Conservation (phyloP, 2,329 filamentous ascomycete genomes). For the Exophiala bonariae region DNA sequence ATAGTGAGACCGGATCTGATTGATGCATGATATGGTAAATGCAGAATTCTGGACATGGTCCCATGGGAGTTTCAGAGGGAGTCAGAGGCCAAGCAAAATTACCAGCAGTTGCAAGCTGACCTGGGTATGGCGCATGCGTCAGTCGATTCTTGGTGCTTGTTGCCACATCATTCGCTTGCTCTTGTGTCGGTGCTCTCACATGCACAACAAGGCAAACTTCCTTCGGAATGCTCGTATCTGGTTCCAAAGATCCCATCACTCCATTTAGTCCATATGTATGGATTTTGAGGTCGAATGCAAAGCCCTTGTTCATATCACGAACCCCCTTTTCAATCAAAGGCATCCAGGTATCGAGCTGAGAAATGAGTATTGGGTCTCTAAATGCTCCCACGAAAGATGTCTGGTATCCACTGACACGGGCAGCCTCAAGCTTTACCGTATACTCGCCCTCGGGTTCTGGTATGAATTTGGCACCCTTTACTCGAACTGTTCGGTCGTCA, state of each 20-base stretch:
- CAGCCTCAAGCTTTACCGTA: conserved; percentile 53
- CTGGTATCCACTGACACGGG: conserved; percentile 43
- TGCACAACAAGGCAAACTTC: conserved; percentile 50
- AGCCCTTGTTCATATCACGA: conserved; percentile 26
- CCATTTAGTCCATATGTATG: conserved; percentile 51
- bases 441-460: conserved; percentile 36
- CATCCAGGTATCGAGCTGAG: conserved; percentile 41
- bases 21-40: conserved; percentile 54
- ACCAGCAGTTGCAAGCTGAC: conserved; percentile 54
- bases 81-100: conserved; percentile 46
- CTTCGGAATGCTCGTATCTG: conserved; percentile 26
- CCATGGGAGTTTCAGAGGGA: conserved; percentile 38
- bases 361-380: conserved; percentile 48
- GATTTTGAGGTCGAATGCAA: conserved; percentile 37
- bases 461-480: conserved; percentile 41
- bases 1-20: conserved; percentile 20
- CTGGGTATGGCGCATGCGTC: conserved; percentile 50
- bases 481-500: conserved; percentile 35
- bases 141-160: conserved; percentile 41
- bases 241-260: conserved; percentile 34
- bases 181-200: conserved; percentile 46
- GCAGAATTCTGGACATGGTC: conserved; percentile 44
- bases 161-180: conserved; percentile 45
- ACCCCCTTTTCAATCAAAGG: conserved; percentile 44
- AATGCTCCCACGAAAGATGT: conserved; percentile 49